Evolutionary conservation across 768 basidiomycete genomes (phyloP), one percentile per base, ranked within the genome.

Genomic region (Amanita molliuscula): DNA sequence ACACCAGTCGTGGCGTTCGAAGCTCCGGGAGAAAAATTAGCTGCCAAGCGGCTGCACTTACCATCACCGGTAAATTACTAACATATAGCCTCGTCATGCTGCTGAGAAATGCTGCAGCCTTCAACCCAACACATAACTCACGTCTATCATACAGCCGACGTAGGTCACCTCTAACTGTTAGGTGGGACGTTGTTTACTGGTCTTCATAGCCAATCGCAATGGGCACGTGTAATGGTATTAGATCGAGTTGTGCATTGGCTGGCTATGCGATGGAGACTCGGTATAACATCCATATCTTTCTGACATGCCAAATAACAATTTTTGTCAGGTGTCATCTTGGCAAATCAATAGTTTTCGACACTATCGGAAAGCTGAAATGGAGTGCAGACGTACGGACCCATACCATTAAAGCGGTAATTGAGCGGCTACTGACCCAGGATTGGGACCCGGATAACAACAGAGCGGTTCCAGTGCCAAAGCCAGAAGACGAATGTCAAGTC

Each of bases 1-100:
- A 81, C 73, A 3, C 95, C 95, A 0, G 87, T 86, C 13, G 88
- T 99, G 9, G 78, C 90, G 0, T 94, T 95, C 59, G 92, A 96
- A 69, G 77, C 90, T 0, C 91, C 90, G 0, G 79, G 70, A 1
- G 90, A 92, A 62, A 77, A 67, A 54, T 60, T 76, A 44, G 81
- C 94, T 2, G 79, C 93, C 0, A 65, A 68, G 2, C 75, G 95
- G 18, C 72, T 97, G 11, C 93, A 97, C 62, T 79, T 98, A 3
- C 92, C 94, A 2, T 72, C 80, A 6, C 90, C 93, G 2, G 91
- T 92, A 55, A 50, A 78, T 67, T n/a, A 37, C 25, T 38, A 40
- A 11, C 28, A 29, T 36, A 29, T 7, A 37, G 26, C 9, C 40
- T 15, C 21, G 3, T 41, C 5, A 28, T 42, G 52, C 2, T 58